Base-by-base conservation (phyloP, 2,329 filamentous ascomycete genomes). In the Grosmannia clavigera region DNA sequence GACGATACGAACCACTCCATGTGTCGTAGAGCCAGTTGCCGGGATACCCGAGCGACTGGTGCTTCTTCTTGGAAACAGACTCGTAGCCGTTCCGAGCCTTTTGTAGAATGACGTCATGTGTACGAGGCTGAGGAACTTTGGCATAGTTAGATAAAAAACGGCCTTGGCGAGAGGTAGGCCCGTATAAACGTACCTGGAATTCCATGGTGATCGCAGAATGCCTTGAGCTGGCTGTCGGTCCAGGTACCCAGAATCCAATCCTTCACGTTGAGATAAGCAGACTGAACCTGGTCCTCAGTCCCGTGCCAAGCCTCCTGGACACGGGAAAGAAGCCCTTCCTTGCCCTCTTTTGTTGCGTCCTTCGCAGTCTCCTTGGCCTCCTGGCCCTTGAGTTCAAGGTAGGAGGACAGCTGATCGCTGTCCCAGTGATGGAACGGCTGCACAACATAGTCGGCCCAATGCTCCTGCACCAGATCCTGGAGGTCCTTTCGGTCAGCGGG, bases 191-290 rank as follows among this genome's bases (percentile, higher is more conserved):
- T 72, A 81, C 79, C 79, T 61, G 91, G 89, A 67, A 99, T 90
- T 64, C 82, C 82, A 72, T 97, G 83, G 72, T 87, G 87, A 73
- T 97, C 92, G 64, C 91, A 87, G 75, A 97, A 97, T 1, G 88
- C 77, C 80, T 97, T 96, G 66, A 99, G 80, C 71, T 95, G 87
- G 65, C 91, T 96, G 61, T 97, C 92, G 65, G 87, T 86, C 90
- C 92, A 96, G 62, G 89, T 94, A 71, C 97, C 90, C 69, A 97
- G 87, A 66, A 97, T 88, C 94, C 94, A 97, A 67, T 92, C 87
- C 73, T 88, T 90, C 55, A 90, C 83, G 66, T 77, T 87, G 57
- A 75, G 71, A 75, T 88, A 92, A 29, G 88, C 84, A 54, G 86
- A 78, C 63, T 88, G 82, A 48, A 88, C 80, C 66, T 87, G 85